Evolutionary conservation across 495 filamentous ascomycete genomes (phyloP), one percentile per base, ranked within the genome.

Genomic region (Cladorrhinum samala): DNA sequence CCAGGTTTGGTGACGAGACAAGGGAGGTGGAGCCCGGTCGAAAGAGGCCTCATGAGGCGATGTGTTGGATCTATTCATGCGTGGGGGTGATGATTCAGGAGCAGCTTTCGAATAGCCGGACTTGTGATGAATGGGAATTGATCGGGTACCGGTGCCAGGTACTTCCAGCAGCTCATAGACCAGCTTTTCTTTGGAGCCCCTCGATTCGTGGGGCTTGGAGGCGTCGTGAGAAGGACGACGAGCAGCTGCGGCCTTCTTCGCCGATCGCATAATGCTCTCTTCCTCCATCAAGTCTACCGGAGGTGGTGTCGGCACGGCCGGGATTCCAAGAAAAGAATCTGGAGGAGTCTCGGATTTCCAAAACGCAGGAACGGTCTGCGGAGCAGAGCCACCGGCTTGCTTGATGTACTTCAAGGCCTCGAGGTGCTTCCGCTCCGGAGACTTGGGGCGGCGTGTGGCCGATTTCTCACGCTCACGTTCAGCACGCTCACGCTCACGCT

Each of bases 181-280:
- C 40, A 68, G 59, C 52, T 73, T 67, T 20, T 68, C 68, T 19
- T 63, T 65, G 17, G 65, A 65, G 11, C 6, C 5, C 11, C 27
- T 33, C 27, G 27, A 33, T n/a, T n/a, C n/a, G n/a, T n/a, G n/a
- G n/a, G n/a, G n/a, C 36, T 58, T 63, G 3, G 69, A 65, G 7
- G 66, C 65, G 24, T 75, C 70, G 14, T 74, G 66, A 9, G 73
- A 73, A 51, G 68, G 62, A 20, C 72, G 69, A 16, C 74, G 72
- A 3, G 45, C 52, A 1, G 62, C 58, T 1, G 45, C 52, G 1
- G 62, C 58, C 1, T 66, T 55, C 11, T 68, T 67, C 19, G 61
- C 62, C 8, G 66, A 56, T 3, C 52, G 59, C 7, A 17, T 46
- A 20, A 63, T 45, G 36, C 23, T 56, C 55, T 68, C 60, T 27